Evolutionary conservation across 495 filamentous ascomycete genomes (phyloP).

Genomic region (Tuber brumale): DNA sequence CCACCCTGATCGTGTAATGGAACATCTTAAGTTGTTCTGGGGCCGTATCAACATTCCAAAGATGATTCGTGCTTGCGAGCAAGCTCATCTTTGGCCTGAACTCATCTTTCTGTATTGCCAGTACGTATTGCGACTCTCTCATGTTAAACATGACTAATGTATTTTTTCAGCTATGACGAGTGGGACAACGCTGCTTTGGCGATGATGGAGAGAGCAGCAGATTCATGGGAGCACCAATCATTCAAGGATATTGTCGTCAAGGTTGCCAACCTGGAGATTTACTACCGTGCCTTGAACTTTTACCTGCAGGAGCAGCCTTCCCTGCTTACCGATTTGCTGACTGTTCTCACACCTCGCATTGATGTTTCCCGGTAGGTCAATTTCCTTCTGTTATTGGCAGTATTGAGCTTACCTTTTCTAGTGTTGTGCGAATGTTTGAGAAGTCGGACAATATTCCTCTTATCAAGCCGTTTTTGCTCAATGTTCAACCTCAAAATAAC

Average conservation of each 20-base stretch:
- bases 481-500: conserved; percentile 97
- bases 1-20: conserved; percentile 93
- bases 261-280: conserved; percentile 97
- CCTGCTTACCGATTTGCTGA: conserved; percentile 88
- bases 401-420: conserved; percentile 13
- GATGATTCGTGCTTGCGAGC: conserved; percentile 91
- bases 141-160: conserved; percentile 2
- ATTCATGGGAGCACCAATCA: conserved; percentile 98
- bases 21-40: conserved; percentile 99
- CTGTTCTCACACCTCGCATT: conserved; percentile 83
- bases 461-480: conserved; percentile 98
- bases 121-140: conserved; percentile 26
- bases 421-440: conserved; percentile 93
- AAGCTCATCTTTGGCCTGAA: conserved; percentile 95
- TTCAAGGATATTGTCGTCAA: conserved; percentile 99
- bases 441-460: conserved; percentile 96
- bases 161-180: conserved; percentile 64
- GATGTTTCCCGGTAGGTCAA: conserved; percentile 72
- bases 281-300: conserved; percentile 96
- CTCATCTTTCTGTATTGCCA: conserved; percentile 98
- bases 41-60: conserved; percentile 97
- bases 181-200: conserved; percentile 97
- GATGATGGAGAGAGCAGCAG: conserved; percentile 98
- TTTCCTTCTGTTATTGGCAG: background rate
- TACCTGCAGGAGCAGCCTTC: conserved; percentile 96